Conservation (phyloP, 371 early-diverging fungal genomes). For the Lichtheimia ornata region DNA sequence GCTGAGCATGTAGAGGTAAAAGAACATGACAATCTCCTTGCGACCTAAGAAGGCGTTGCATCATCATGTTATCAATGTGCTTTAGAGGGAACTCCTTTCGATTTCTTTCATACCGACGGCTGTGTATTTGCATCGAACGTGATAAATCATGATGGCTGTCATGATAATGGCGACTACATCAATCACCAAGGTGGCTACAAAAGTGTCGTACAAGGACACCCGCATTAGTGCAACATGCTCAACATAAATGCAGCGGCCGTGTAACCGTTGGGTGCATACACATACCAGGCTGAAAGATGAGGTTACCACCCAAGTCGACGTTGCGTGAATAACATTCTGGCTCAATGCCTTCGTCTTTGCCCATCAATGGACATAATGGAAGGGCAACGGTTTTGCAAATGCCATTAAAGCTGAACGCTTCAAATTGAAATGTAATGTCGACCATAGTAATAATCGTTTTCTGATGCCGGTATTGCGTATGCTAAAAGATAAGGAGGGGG, state of each 20-base stretch:
- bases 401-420: slow-evolving; percentile 83
- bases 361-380: slow-evolving; percentile 88
- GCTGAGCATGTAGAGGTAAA: slow-evolving; percentile 88
- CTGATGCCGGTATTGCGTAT: too few relatives aligned
- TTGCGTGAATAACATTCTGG: slow-evolving; percentile 93
- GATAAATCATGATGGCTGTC: slow-evolving; percentile 96
- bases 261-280: slow-evolving; percentile 1
- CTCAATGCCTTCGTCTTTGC: slow-evolving; percentile 70
- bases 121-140: slow-evolving; percentile 94
- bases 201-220: too few relatives aligned
- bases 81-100: not conserved
- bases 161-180: slow-evolving; percentile 90
- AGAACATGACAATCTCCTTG: slow-evolving; percentile 96
- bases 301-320: slow-evolving; percentile 73
- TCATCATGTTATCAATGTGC: not conserved
- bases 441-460: slow-evolving; percentile 21
- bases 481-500: too few relatives aligned
- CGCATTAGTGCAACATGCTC: too few relatives aligned
- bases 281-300: slow-evolving; percentile 90
- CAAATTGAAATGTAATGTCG: slow-evolving; percentile 51
- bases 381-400: slow-evolving; percentile 84
- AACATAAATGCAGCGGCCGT: too few relatives aligned
- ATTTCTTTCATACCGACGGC: slow-evolving; percentile 79
- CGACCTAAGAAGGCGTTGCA: slow-evolving; percentile 62
- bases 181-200: slow-evolving; percentile 78